phyloP scores from a whole-genome alignment of 805 yeast species.

The Saturnispora zaruensis region DNA sequence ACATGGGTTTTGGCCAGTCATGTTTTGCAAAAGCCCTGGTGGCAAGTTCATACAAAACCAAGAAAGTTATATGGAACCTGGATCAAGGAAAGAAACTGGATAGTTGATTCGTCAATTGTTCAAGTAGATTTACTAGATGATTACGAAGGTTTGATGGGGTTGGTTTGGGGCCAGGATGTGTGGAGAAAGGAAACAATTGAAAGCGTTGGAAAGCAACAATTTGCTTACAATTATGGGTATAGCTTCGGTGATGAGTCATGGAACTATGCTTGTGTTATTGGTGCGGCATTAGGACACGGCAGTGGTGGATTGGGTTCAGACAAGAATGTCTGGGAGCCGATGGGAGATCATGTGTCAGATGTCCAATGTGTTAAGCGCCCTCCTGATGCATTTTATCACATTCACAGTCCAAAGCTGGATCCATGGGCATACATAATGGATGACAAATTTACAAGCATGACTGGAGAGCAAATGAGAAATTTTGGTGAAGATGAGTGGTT shows the following conservation, averaged over 20 bases:
- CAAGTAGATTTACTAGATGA: constrained; percentile 27
- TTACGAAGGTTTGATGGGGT: constrained; percentile 13
- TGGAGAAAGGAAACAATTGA: constrained; percentile 10
- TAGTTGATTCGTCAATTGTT: constrained; percentile 19
- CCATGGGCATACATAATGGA: constrained; percentile 32
- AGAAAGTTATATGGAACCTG: constrained; percentile 18
- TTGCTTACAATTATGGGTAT: constrained; percentile 17
- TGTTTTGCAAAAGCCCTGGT: constrained; percentile 35
- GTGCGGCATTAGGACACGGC: constrained; percentile 9
- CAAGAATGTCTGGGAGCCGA: constrained; percentile 7
- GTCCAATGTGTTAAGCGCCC: constrained; percentile 13
- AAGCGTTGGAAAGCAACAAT: constrained; percentile 9
- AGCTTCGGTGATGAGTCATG: constrained; percentile 15
- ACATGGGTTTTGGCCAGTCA: constrained; percentile 61
- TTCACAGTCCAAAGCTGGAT: constrained; percentile 43
- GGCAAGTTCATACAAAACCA: constrained; percentile 36
- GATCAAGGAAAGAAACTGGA: constrained; percentile 13
- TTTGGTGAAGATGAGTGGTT: constrained; percentile 20
- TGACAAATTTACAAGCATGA: constrained; percentile 16
- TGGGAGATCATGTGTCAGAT: background rate
- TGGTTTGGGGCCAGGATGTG: constrained; percentile 10
- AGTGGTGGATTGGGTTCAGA: constrained; percentile 7
- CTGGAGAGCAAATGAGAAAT: constrained; percentile 18
- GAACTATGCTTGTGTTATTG: constrained; percentile 9
- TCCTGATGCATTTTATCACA: constrained; percentile 31